These are phyloP conservation scores for Annona cherimola DNA, from an alignment of 164 flowering plant species.

Conservation along the genomic window DNA sequence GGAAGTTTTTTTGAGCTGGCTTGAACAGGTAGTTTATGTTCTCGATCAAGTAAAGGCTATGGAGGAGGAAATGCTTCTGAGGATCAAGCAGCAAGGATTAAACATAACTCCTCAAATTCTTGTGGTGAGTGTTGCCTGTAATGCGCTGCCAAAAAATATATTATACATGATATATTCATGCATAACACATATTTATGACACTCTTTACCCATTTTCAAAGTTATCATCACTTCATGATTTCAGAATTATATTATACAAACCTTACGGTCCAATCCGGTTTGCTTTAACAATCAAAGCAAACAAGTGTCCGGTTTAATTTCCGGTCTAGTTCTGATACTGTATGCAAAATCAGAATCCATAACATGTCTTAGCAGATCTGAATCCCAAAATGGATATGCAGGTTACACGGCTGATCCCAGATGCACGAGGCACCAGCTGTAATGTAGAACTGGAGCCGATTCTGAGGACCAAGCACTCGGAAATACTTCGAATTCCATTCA, in stretches of 20 bases:
- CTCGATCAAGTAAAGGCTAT: constrained; percentile 95
- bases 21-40: constrained; percentile 79
- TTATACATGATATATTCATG: too few relatives aligned
- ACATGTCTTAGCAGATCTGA: background rate
- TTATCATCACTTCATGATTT: background rate
- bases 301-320: too few relatives aligned
- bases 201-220: too few relatives aligned
- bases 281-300: too few relatives aligned
- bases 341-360: background rate
- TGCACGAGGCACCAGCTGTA: constrained; percentile 83
- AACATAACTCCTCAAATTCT: constrained; percentile 72
- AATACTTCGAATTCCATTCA: constrained; percentile 86
- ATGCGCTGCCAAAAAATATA: too few relatives aligned
- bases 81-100: constrained; percentile 83
- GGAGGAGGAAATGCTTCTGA: constrained; percentile 73
- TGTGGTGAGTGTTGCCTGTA: constrained; percentile 86
- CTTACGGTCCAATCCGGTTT: too few relatives aligned
- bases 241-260: too few relatives aligned
- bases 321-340: too few relatives aligned
- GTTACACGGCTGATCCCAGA: constrained; percentile 89
- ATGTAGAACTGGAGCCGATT: constrained; percentile 75
- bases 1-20: background rate
- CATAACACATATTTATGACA: too few relatives aligned
- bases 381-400: constrained; percentile 24
- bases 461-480: constrained; percentile 60